Conservation (phyloP, 139 green algal genomes). For the Coelastrella sp. region DNA sequence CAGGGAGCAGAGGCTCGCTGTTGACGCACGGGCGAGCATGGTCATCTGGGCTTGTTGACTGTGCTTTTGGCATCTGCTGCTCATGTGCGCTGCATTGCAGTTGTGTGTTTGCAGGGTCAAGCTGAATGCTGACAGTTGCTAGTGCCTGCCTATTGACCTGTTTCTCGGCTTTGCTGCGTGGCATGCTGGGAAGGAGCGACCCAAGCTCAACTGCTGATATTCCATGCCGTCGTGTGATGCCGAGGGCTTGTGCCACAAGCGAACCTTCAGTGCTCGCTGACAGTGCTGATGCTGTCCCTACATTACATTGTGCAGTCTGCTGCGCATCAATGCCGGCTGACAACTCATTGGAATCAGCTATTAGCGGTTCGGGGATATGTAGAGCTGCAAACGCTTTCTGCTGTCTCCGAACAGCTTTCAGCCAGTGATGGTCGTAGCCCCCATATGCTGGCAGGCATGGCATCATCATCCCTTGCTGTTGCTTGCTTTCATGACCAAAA, state of each 20-base stretch:
- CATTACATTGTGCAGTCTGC: background rate
- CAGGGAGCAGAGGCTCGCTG: background rate
- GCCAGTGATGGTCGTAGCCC: constrained; percentile 6
- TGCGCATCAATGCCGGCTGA: no score
- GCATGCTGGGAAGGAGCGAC: background rate
- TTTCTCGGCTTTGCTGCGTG: constrained; percentile 20
- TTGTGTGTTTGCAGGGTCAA: background rate
- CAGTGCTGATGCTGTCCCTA: constrained; percentile 10
- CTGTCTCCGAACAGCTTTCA: constrained; percentile 2
- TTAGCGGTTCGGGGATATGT: background rate
- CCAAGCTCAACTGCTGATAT: background rate
- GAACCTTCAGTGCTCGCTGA: background rate
- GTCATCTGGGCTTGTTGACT: background rate
- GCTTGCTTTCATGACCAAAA: no score
- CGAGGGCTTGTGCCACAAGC: background rate
- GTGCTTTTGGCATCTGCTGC: background rate
- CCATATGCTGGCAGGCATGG: constrained; percentile 4
- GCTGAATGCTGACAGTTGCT: background rate
- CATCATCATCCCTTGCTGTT: background rate
- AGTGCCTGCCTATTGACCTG: constrained; percentile 24
- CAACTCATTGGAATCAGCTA: no score
- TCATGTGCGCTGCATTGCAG: background rate
- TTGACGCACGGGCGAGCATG: background rate
- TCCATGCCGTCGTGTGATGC: background rate
- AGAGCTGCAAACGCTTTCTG: background rate